phyloP scores from a whole-genome alignment of 208 protist genomes.

The Herpetomonas muscarum region DNA sequence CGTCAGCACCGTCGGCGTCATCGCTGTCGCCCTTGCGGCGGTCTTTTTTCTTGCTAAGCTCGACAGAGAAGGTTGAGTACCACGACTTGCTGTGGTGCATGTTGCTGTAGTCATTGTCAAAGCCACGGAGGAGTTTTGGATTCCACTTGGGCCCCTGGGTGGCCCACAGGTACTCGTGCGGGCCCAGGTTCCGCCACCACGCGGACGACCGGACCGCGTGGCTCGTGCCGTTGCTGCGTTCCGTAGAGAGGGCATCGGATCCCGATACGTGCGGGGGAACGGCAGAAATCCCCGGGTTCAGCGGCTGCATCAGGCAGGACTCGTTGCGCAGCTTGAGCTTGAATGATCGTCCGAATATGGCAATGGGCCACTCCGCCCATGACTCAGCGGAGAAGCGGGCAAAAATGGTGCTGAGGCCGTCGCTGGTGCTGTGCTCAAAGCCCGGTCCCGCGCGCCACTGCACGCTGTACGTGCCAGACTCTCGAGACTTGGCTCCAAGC shows the following conservation, averaged over 20 bases:
- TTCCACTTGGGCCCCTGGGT: constrained; percentile 62
- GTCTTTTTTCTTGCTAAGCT: constrained; percentile 17
- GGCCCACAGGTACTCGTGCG: constrained; percentile 59
- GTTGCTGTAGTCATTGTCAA: constrained; percentile 39
- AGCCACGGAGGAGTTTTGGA: constrained; percentile 44
- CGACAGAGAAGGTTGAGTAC: constrained; percentile 46
- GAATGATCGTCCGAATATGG: constrained; percentile 4
- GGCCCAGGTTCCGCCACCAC: background rate
- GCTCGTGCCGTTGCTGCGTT: background rate
- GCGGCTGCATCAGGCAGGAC: constrained; percentile 24
- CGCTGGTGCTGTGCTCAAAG: constrained; percentile 19
- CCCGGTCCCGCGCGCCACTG: constrained; percentile 29
- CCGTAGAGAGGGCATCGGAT: background rate
- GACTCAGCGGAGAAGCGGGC: constrained; percentile 29
- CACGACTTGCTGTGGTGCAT: constrained; percentile 49
- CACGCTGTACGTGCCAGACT: constrained; percentile 24
- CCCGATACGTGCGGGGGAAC: too few species aligned
- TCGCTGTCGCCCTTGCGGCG: background rate
- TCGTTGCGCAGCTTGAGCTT: constrained; percentile 42
- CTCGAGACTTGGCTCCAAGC: constrained; percentile 7
- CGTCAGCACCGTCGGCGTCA: background rate
- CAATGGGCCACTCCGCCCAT: constrained; percentile 37
- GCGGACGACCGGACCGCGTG: background rate
- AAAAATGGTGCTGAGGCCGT: constrained; percentile 30
- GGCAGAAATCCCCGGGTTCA: too few species aligned